These are phyloP conservation scores for Colletotrichum caudatum DNA, from an alignment of 2,329 filamentous ascomycete species.

Conservation along the genomic window DNA sequence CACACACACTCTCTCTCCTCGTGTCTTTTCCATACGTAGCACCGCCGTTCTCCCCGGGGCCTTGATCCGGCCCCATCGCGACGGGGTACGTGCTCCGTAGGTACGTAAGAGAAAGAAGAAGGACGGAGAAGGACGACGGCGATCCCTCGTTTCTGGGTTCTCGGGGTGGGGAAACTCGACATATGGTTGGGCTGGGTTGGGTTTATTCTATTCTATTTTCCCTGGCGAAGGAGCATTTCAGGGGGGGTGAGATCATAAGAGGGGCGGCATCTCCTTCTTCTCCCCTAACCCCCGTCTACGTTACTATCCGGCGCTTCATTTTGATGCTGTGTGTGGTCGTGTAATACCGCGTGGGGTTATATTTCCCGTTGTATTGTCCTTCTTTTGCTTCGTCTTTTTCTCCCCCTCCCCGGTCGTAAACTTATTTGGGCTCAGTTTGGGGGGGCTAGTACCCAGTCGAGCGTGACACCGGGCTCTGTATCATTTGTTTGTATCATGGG, in stretches of 20 bases:
- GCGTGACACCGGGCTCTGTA: background rate
- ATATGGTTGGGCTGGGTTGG: background rate
- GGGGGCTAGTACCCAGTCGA: background rate
- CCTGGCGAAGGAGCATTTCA: background rate
- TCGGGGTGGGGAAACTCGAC: background rate
- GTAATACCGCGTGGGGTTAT: conserved; percentile 1
- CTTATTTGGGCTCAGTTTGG: background rate
- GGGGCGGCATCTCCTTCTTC: background rate
- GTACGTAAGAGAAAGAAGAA: background rate
- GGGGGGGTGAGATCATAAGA: background rate
- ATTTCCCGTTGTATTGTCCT: background rate
- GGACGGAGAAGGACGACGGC: background rate
- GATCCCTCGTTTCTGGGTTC: background rate
- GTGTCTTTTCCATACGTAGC: background rate
- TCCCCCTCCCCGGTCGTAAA: background rate
- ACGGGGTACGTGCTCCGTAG: background rate
- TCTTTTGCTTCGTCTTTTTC: background rate
- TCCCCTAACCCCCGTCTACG: background rate
- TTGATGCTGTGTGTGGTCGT: background rate
- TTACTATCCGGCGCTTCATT: background rate
- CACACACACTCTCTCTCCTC: background rate
- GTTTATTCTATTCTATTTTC: background rate
- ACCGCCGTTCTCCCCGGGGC: background rate
- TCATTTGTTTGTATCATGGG: background rate
- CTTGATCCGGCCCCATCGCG: conserved; percentile 4